phyloP scores from a whole-genome alignment of 23 red algal species.

The Agarophyton chilense region DNA sequence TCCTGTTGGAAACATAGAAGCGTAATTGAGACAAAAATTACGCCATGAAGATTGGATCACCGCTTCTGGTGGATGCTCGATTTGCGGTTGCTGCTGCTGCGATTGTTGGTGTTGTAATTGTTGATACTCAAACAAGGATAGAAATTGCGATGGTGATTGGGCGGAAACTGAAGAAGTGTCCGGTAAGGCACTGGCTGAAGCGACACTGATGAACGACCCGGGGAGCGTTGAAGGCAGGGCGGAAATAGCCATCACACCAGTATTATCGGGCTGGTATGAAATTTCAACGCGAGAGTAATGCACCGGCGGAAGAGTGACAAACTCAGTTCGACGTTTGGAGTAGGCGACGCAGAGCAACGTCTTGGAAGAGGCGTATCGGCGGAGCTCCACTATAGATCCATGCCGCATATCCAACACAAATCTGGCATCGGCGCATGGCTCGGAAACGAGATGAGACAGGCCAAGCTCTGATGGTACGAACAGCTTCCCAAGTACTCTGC shows the following conservation, averaged over 20 bases:
- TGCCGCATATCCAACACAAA: conserved; percentile 52
- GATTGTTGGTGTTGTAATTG: neutral
- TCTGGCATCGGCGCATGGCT: conserved; percentile 39
- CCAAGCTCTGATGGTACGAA: conserved; percentile 35
- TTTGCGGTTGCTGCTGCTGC: neutral
- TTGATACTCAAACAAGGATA: neutral
- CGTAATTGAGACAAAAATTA: conserved; percentile 63
- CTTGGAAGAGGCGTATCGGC: conserved; percentile 43
- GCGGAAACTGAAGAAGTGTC: neutral
- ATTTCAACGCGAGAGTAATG: conserved; percentile 35
- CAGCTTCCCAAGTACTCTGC: conserved; percentile 27
- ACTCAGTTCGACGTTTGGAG: conserved; percentile 22
- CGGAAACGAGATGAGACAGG: conserved; percentile 22
- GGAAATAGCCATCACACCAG: neutral
- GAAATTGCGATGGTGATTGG: neutral
- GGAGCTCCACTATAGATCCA: conserved; percentile 54
- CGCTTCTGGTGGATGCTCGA: neutral
- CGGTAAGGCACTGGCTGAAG: neutral
- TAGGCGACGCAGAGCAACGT: conserved; percentile 41
- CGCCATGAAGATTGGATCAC: conserved; percentile 51
- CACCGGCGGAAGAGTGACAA: conserved; percentile 14
- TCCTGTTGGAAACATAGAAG: conserved; percentile 58
- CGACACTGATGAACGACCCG: neutral
- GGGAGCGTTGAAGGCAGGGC: neutral
- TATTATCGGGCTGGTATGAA: neutral